Evolutionary conservation across 352 stramenopile genomes (phyloP), one percentile per base, ranked within the genome.

Genomic region (Pythium grandisporangium): DNA sequence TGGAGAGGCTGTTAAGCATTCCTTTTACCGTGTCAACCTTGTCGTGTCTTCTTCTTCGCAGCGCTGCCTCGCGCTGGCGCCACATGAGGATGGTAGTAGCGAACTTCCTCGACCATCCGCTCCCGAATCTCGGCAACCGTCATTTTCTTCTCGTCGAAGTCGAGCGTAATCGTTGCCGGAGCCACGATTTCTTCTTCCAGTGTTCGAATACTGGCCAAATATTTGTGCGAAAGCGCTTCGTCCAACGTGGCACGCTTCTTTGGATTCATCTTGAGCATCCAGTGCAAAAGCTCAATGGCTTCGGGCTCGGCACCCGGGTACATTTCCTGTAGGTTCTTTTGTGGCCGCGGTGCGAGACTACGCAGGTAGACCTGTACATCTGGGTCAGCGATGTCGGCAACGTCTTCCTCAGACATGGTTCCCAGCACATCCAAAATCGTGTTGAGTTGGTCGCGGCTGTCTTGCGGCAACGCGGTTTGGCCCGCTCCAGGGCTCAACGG

Each of bases 221-320:
- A 93, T 56, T 84, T 84, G 63, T 93, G 79, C 30, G 69, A 76
- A 11, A 93, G 48, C 19, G 79, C 79, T 40, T 93, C 74, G 37
- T 93, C 79, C 8, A 93, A 48, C 5, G 71, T 89, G 17, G 72
- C 75, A 22, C 79, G 76, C 51, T 90, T 93, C 25, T 62, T 53
- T 6, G 79, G 79, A 44, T 93, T 93, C 76, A 93, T 93, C 19
- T 85, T 76, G 30, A 93, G 69, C 79, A 93, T 93, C 57, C 66
- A 74, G 22, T 74, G 70, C 5, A 93, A 55, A 48, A 93, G 35
- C 8, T 88, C 71, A 46, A 93, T 88, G 2, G 79, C 79, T 45
- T 86, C 76, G 1, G 73, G 74, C 45, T 93, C 79, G 0, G 79
- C 79, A 10, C 79, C 79, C 19, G 79, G 74, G 53, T 93, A 93